These are phyloP conservation scores for Umbelopsis ramanniana DNA, from an alignment of 192 early-diverging fungal genomes.

Conservation along the genomic window DNA sequence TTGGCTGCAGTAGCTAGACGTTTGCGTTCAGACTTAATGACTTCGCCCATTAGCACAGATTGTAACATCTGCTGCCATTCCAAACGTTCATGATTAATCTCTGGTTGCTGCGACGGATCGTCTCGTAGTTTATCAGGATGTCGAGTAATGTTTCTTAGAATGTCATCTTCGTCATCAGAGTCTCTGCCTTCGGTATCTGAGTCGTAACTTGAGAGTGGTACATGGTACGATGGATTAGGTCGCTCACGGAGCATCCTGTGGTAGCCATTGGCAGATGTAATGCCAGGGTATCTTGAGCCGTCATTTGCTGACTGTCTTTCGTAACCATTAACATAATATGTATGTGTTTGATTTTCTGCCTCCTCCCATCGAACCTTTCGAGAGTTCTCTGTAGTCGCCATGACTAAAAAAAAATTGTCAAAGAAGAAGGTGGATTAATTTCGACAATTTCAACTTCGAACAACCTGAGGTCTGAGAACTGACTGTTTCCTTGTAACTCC, in stretches of 20 bases:
- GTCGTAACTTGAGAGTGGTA: constrained; percentile 1
- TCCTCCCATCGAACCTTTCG: constrained; percentile 30
- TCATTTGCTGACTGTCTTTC: background rate
- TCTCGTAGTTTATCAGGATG: constrained; percentile 28
- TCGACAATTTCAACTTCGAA: background rate
- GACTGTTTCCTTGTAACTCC: background rate
- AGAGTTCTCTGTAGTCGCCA: constrained; percentile 10
- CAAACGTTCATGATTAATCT: constrained; percentile 66
- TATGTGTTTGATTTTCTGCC: constrained; percentile 17
- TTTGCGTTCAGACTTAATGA: constrained; percentile 82
- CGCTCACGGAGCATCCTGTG: background rate
- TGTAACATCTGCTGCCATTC: constrained; percentile 90
- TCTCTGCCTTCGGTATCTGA: constrained; percentile 9
- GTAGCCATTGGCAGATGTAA: background rate
- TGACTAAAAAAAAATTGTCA: background rate
- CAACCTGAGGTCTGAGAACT: background rate
- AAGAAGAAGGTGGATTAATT: background rate
- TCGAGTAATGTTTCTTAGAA: constrained; percentile 30
- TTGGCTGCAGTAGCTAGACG: constrained; percentile 60
- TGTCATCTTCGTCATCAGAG: constrained; percentile 24
- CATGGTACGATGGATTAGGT: background rate
- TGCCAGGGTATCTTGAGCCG: background rate
- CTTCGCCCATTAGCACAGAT: constrained; percentile 80
- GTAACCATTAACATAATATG: constrained; percentile 3
- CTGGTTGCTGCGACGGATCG: constrained; percentile 29